Evolutionary conservation across 2,329 filamentous ascomycete species (phyloP).

Genomic region (Hypocrella siamensis): DNA sequence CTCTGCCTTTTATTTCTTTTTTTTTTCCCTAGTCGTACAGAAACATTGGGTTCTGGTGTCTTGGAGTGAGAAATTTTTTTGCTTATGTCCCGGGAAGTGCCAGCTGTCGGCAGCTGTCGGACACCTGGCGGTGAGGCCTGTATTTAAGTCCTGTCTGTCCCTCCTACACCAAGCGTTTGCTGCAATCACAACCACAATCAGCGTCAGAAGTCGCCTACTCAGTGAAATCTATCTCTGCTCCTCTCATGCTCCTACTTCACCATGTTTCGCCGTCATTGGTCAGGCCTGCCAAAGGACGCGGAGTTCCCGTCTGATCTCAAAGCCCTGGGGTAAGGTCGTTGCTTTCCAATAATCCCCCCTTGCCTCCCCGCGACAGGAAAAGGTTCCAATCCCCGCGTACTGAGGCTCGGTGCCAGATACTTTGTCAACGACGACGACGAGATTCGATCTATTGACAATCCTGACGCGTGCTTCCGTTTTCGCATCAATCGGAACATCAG

Average conservation of each 20-base stretch:
- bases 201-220: too few species aligned
- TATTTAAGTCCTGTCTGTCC: too few species aligned
- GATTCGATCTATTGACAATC: slow-evolving; percentile 52
- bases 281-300: slow-evolving; percentile 55
- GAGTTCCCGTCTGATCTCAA: slow-evolving; percentile 49
- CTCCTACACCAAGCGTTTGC: not conserved
- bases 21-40: too few species aligned
- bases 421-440: slow-evolving; percentile 64
- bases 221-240: too few species aligned
- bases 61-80: too few species aligned
- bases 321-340: slow-evolving; percentile 46
- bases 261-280: slow-evolving; percentile 60
- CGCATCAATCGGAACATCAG: slow-evolving; percentile 58
- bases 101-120: not conserved
- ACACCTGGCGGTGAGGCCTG: too few species aligned
- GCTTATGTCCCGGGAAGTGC: too few species aligned
- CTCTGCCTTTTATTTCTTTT: too few species aligned
- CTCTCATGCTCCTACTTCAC: not conserved
- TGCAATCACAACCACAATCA: not conserved
- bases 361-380: not conserved
- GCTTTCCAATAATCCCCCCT: not conserved
- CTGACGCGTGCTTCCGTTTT: slow-evolving; percentile 58
- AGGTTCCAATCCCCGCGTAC: not conserved
- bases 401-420: slow-evolving; percentile 36
- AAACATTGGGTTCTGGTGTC: too few species aligned